phyloP scores from a whole-genome alignment of 495 filamentous ascomycete genomes.

The Neohortaea acidophila region DNA sequence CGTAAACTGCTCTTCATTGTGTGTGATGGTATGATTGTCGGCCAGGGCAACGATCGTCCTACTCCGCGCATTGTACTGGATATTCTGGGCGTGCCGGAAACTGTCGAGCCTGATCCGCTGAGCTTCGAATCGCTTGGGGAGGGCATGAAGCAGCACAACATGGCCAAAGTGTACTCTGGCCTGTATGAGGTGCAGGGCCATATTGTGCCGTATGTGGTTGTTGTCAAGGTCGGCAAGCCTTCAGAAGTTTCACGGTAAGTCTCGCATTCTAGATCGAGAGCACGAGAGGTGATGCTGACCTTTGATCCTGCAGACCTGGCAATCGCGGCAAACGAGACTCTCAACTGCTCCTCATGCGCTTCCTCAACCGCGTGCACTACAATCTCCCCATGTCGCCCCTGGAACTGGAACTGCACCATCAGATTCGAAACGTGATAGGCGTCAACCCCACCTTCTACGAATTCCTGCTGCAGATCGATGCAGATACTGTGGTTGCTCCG shows the following conservation, averaged over 20 bases:
- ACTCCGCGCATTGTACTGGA: conserved; percentile 94
- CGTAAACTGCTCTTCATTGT: conserved; percentile 87
- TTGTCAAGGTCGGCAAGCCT: conserved; percentile 95
- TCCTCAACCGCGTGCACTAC: conserved; percentile 96
- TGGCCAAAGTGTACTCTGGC: conserved; percentile 96
- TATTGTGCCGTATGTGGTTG: conserved; percentile 92
- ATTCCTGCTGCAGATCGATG: conserved; percentile 91
- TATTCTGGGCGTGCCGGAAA: conserved; percentile 86
- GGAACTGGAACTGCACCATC: conserved; percentile 96
- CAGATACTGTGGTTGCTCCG: conserved; percentile 82
- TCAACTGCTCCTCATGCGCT: conserved; percentile 95
- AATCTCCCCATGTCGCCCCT: conserved; percentile 89
- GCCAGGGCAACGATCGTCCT: conserved; percentile 90
- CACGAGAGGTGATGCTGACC: not conserved
- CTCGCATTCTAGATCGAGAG: not conserved
- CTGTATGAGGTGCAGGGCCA: conserved; percentile 96
- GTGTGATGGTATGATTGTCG: conserved; percentile 99
- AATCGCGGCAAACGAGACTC: conserved; percentile 99
- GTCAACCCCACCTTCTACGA: conserved; percentile 98
- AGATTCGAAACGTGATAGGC: conserved; percentile 96
- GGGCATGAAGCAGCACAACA: conserved; percentile 95
- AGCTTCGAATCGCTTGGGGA: conserved; percentile 96
- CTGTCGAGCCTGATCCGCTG: conserved; percentile 87
- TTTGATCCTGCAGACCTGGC: conserved; percentile 62
- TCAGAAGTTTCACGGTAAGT: conserved; percentile 64